Conservation (phyloP, 306 rosid species). For the Castanea sativa region DNA sequence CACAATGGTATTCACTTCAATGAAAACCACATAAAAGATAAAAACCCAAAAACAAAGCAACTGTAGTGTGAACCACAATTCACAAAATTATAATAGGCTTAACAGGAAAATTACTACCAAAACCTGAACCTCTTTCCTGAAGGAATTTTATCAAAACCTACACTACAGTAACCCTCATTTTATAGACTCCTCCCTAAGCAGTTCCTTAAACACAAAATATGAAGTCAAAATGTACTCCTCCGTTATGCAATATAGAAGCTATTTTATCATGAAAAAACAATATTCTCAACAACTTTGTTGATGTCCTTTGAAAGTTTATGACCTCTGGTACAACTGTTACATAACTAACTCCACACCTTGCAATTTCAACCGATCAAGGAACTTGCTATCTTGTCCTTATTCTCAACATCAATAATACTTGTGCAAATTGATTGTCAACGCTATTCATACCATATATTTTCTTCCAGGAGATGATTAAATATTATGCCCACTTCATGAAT, state of each 20-base stretch:
- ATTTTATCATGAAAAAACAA: not conserved
- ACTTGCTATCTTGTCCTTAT: no score
- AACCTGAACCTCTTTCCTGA: not conserved
- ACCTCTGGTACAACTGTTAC: not conserved
- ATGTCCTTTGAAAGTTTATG: not conserved
- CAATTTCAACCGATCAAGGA: not conserved
- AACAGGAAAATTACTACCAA: not conserved
- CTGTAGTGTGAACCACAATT: not conserved
- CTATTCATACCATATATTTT: not conserved
- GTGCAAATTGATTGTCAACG: no score
- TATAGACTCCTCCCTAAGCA: not conserved
- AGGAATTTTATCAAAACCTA: not conserved
- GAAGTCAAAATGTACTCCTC: not conserved
- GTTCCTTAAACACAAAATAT: not conserved
- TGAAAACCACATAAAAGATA: not conserved
- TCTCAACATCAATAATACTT: no score
- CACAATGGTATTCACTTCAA: not conserved
- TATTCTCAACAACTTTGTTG: not conserved
- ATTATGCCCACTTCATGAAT: not conserved
- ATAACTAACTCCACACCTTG: not conserved
- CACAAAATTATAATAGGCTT: not conserved
- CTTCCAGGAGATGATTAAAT: not conserved
- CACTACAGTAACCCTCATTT: not conserved
- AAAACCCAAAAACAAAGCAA: no score
- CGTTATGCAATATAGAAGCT: not conserved